Conservation (phyloP, 108 stramenopile species). For the Chaetoceros tenuissimus region DNA sequence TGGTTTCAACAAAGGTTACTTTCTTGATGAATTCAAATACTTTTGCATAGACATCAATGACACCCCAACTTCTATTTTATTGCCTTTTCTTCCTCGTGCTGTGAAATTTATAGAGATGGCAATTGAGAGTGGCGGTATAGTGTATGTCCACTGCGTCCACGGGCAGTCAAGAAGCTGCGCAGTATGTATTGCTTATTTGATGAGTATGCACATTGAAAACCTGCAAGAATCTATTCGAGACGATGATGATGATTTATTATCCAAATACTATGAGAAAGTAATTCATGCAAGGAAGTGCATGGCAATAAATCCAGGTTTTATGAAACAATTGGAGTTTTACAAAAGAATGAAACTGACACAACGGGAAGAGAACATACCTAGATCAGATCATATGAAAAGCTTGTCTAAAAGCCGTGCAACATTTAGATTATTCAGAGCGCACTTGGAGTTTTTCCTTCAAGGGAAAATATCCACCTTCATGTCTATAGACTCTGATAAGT, state of each 20-base stretch:
- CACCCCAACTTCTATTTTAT: neutral
- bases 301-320: slow-evolving; percentile 6
- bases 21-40: neutral
- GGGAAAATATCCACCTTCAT: too few species aligned
- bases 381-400: neutral
- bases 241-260: neutral
- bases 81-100: slow-evolving; percentile 1
- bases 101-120: slow-evolving; percentile 2
- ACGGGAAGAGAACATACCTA: neutral
- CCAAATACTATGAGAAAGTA: neutral
- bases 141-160: slow-evolving; percentile 6
- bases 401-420: slow-evolving; percentile 1
- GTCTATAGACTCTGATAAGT: too few species aligned
- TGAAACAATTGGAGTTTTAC: slow-evolving; percentile 2
- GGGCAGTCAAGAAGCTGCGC: slow-evolving; percentile 3
- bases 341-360: slow-evolving; percentile 1
- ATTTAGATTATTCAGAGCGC: neutral
- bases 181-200: slow-evolving; percentile 1
- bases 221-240: neutral
- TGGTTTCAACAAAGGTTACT: neutral
- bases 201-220: neutral
- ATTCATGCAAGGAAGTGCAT: neutral
- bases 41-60: slow-evolving; percentile 1
- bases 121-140: neutral
- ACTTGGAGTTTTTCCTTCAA: neutral